Conservation (phyloP, 257 asterid species). For the Nicotiana benthamiana region DNA sequence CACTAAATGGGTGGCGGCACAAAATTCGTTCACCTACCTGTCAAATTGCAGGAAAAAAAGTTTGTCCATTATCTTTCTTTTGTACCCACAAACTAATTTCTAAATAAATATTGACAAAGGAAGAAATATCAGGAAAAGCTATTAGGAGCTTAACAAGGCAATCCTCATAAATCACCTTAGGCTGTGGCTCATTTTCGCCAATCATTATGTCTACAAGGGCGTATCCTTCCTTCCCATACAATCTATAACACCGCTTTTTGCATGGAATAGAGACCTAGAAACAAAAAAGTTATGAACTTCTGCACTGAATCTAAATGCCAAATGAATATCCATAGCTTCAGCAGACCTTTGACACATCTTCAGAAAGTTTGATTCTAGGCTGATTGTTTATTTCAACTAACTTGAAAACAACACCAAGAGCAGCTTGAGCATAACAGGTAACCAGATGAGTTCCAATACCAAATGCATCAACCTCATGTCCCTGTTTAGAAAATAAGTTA, state of each 20-base stretch:
- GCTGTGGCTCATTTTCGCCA: slow-evolving; percentile 86
- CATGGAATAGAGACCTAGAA: slow-evolving; percentile 96
- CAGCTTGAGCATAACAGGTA: slow-evolving; percentile 97
- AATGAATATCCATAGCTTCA: slow-evolving; percentile 5
- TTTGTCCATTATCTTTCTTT: not conserved
- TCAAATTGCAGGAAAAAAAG: not conserved
- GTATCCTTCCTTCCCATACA: slow-evolving; percentile 88
- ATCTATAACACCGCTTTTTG: slow-evolving; percentile 84
- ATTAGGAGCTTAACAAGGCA: not conserved
- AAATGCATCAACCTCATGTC: slow-evolving; percentile 88
- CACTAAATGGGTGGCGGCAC: slow-evolving; percentile 91
- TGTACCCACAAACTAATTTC: not conserved
- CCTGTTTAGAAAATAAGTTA: slow-evolving; percentile 37
- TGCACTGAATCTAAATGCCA: not conserved
- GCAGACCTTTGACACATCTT: slow-evolving; percentile 90
- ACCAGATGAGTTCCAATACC: slow-evolving; percentile 98
- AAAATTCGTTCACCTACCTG: slow-evolving; percentile 76
- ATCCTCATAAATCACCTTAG: slow-evolving; percentile 47
- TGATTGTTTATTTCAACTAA: slow-evolving; percentile 89
- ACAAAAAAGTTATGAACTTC: slow-evolving; percentile 13
- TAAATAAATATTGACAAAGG: not conserved
- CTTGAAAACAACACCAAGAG: slow-evolving; percentile 92
- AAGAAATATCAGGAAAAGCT: not conserved
- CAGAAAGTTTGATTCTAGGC: slow-evolving; percentile 96
- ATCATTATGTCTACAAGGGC: slow-evolving; percentile 94